Conservation (phyloP, 257 asterid genomes). For the Capsicum pubescens region DNA sequence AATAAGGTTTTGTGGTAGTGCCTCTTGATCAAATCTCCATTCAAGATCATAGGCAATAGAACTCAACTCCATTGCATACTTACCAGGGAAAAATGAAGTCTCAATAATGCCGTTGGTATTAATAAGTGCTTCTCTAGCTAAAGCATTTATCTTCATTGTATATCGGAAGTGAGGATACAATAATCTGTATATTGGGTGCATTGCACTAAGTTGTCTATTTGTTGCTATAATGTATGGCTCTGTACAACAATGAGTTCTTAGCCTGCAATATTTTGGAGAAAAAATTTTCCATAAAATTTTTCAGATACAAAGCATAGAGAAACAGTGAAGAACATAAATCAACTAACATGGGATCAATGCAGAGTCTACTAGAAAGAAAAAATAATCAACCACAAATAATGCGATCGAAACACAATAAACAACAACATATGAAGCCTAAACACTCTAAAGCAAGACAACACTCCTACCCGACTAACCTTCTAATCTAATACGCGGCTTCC, state of each 20-base stretch:
- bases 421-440: no score
- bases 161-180: slow-evolving; percentile 79
- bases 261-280: slow-evolving; percentile 49
- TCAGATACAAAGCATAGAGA: no score
- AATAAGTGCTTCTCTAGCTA: slow-evolving; percentile 68
- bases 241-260: slow-evolving; percentile 68
- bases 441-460: no score
- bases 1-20: slow-evolving; percentile 72
- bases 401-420: no score
- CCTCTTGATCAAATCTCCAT: slow-evolving; percentile 77
- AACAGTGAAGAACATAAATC: no score
- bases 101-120: slow-evolving; percentile 73
- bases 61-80: slow-evolving; percentile 60
- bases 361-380: no score
- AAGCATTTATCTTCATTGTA: slow-evolving; percentile 91
- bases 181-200: slow-evolving; percentile 82
- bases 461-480: no score
- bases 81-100: slow-evolving; percentile 55
- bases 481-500: no score
- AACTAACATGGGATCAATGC: no score
- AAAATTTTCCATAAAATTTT: background rate
- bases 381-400: no score
- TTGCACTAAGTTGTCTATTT: slow-evolving; percentile 68
- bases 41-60: slow-evolving; percentile 59
- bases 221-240: slow-evolving; percentile 88